Evolutionary conservation across 306 rosid species (phyloP).

Genomic region (Casuarina glauca): DNA sequence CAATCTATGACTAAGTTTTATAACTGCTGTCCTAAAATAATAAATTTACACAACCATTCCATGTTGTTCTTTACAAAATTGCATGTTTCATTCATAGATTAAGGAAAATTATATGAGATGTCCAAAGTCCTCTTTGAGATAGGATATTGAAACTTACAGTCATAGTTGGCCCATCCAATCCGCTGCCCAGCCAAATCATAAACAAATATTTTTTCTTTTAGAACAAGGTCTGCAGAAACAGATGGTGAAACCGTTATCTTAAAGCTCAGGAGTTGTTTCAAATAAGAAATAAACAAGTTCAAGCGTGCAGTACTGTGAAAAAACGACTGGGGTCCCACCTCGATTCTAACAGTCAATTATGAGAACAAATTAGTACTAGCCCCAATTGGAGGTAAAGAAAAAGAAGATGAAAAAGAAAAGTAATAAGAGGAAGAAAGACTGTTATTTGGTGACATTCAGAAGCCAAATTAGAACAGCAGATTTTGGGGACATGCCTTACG

Average conservation of each 20-base stretch:
- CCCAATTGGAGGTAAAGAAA: background rate
- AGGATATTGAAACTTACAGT: slow-evolving; percentile 73
- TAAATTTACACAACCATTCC: background rate
- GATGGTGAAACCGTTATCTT: slow-evolving; percentile 21
- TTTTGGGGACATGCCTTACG: background rate
- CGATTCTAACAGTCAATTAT: background rate
- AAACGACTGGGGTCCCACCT: background rate
- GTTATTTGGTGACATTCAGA: background rate
- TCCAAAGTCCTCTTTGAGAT: slow-evolving; percentile 3
- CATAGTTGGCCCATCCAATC: slow-evolving; percentile 92
- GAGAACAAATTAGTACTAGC: background rate
- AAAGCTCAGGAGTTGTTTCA: background rate
- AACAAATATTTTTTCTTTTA: slow-evolving; percentile 85
- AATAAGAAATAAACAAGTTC: slow-evolving; percentile 12
- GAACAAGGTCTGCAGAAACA: slow-evolving; percentile 74
- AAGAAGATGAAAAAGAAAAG: background rate
- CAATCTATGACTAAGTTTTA: too few species aligned
- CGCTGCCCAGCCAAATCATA: slow-evolving; percentile 86
- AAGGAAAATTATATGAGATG: slow-evolving; percentile 13
- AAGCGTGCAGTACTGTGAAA: background rate
- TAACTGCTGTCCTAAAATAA: background rate
- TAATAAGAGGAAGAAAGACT: background rate
- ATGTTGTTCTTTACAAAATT: background rate
- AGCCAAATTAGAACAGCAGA: background rate
- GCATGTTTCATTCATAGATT: background rate